A percentile compares a stretch with the other conserved stretches of the same genome.
Conservation (phyloP, 2,329 filamentous ascomycete species). For the Chrysoporthe puriensis region DNA sequence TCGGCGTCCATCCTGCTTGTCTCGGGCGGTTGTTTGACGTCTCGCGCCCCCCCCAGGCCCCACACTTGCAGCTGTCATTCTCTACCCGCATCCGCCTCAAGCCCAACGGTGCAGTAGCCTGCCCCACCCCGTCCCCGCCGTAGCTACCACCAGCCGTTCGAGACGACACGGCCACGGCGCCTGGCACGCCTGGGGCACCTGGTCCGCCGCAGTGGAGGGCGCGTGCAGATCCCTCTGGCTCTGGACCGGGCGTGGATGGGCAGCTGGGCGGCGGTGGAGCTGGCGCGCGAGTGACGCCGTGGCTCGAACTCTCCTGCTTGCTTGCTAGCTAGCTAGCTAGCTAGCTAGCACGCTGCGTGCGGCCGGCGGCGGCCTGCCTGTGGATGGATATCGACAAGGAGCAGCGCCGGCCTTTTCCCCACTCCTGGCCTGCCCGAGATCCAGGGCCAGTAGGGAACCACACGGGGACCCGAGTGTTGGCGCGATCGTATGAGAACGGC, state of each 20-base stretch:
- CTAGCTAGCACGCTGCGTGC: neutral
- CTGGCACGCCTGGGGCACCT: neutral
- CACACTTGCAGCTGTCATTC: neutral
- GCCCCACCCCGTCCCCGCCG: neutral
- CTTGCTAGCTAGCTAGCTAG: neutral
- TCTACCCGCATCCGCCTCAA: constrained; percentile 5
- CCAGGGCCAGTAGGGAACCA: neutral
- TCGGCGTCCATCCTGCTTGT: neutral
- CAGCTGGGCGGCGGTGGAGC: too few species aligned
- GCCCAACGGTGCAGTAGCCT: constrained; percentile 6
- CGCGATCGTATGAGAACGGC: neutral
- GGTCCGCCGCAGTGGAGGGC: neutral
- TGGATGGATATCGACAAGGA: neutral
- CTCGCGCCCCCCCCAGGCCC: neutral
- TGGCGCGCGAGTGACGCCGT: neutral
- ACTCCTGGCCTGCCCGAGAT: neutral
- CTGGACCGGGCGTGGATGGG: neutral
- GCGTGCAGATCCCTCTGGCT: neutral
- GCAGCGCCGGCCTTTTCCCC: too few species aligned
- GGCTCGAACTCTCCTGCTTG: neutral
- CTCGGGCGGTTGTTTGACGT: neutral
- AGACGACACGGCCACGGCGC: neutral
- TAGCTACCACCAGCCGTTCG: neutral
- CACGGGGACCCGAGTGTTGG: neutral
- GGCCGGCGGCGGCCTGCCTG: neutral